Evolutionary conservation across 2,329 filamentous ascomycete species (phyloP).

Genomic region (Fonsecaea monophora): DNA sequence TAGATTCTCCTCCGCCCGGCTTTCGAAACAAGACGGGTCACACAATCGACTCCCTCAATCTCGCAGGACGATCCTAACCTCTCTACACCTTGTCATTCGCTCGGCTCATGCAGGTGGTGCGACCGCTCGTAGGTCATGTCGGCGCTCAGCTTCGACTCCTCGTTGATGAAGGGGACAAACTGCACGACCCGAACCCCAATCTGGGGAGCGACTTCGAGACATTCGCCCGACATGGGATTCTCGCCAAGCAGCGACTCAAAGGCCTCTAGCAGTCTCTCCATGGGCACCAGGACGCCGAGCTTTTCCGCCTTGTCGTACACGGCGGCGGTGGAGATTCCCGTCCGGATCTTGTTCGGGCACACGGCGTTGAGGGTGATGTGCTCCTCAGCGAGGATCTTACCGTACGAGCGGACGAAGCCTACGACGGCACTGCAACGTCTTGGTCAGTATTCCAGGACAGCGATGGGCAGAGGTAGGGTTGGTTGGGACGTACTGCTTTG

Average conservation of each 20-base stretch:
- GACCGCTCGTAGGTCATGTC: conserved; percentile 1
- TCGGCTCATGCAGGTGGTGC: not conserved
- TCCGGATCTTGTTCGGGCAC: conserved; percentile 50
- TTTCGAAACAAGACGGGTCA: not conserved
- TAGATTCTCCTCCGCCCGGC: no score
- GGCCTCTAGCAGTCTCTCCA: conserved; percentile 48
- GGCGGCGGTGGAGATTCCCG: conserved; percentile 43
- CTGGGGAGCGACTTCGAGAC: conserved; percentile 50
- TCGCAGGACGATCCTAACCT: not conserved
- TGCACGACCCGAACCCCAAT: not conserved
- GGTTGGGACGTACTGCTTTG: conserved; percentile 15
- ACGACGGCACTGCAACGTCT: conserved; percentile 8
- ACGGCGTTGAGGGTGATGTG: conserved; percentile 52
- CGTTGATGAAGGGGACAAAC: not conserved
- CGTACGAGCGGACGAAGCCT: conserved; percentile 45
- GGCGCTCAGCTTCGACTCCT: not conserved
- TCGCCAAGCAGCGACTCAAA: conserved; percentile 48
- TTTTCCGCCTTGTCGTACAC: conserved; percentile 49
- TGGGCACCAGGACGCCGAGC: conserved; percentile 45
- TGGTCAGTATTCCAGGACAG: not conserved
- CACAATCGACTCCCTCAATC: not conserved
- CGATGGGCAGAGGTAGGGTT: not conserved
- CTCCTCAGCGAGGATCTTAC: conserved; percentile 48
- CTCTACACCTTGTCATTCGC: not conserved
- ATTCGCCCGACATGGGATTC: conserved; percentile 46